Evolutionary conservation across 2,329 filamentous ascomycete genomes (phyloP), one percentile per base, ranked within the genome.

Genomic region (Venturia oleaginea): DNA sequence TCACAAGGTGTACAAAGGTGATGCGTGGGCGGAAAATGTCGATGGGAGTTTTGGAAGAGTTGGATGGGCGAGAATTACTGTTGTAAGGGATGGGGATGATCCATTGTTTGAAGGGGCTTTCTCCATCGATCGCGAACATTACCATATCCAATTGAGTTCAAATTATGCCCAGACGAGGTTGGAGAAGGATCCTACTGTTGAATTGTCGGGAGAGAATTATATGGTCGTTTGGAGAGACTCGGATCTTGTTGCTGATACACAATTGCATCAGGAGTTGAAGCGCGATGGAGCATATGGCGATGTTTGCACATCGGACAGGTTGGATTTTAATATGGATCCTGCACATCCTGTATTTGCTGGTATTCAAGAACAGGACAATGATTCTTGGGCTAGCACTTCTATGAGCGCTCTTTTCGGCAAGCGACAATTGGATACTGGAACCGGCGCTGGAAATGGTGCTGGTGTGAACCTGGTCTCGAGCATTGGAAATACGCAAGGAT

Each of bases 181-280:
- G 67, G 74, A 78, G 27, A 78, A 86, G 55, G 94, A 99, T 73
- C 90, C 92, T 2, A 78, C 83, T 32, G 74, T 90, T 8, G 77
- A 83, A 17, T 68, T 72, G 34, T 72, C 80, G 37, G 76, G 78
- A 57, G 80, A 78, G 4, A 83, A 86, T 38, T 90, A 96, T 67
- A 94, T 99, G 92, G 82, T 97, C 42, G 83, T 97, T 0, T 97
- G 91, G 83, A 85, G 92, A 68, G 92, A 97, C 72, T 96, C 92
- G 34, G 94, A 99, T 74, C n/a, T 59, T 43, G 30, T 27, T 46
- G 48, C 22, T 30, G 37, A 73, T 65, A 72, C 70, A 67, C 71
- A 71, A n/a, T 75, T 77, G 43, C 83, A 83, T 64, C 76, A 79
- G 27, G 88, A 93, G 67, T 75, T 94, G 69, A 89, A 86, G 76